These are phyloP conservation scores for Sanguinoderma infundibulare DNA, from an alignment of 1,284 basidiomycete genomes.

Conservation along the genomic window DNA sequence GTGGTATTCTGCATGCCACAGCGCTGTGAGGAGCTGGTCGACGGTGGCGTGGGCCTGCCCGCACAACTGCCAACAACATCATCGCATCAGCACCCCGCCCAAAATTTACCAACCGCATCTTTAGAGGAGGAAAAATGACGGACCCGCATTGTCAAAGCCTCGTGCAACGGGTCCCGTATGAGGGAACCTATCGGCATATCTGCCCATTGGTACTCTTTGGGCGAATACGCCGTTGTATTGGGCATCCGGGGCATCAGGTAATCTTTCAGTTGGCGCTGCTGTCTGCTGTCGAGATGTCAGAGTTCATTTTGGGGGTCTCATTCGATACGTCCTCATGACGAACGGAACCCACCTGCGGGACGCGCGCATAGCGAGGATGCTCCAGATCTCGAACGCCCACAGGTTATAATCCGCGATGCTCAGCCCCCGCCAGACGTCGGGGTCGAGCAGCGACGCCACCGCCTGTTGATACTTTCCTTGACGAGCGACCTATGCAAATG, in stretches of 20 bases:
- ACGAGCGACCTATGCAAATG: constrained; percentile 58
- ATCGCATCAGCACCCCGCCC: background rate
- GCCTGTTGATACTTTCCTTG: constrained; percentile 69
- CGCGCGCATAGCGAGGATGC: constrained; percentile 68
- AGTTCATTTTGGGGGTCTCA: background rate
- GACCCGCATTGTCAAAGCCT: constrained; percentile 67
- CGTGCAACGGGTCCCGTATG: constrained; percentile 63
- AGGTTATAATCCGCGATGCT: constrained; percentile 62
- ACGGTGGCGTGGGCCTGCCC: constrained; percentile 67
- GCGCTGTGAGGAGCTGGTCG: constrained; percentile 66
- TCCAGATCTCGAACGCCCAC: constrained; percentile 80
- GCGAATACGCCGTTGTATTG: constrained; percentile 47
- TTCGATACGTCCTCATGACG: background rate
- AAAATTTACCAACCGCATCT: background rate
- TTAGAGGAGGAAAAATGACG: constrained; percentile 26
- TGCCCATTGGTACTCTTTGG: constrained; percentile 56
- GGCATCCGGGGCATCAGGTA: constrained; percentile 66
- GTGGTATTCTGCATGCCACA: constrained; percentile 83
- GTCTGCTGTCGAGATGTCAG: constrained; percentile 47
- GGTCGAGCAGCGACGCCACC: constrained; percentile 66
- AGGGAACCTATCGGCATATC: constrained; percentile 43
- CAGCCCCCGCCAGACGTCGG: constrained; percentile 71
- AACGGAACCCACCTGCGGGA: constrained; percentile 58
- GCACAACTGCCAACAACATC: constrained; percentile 34
- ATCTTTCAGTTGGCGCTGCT: constrained; percentile 65